Base-by-base conservation (phyloP, 2,329 filamentous ascomycete species). In the Aspergillus aculeatinus region DNA sequence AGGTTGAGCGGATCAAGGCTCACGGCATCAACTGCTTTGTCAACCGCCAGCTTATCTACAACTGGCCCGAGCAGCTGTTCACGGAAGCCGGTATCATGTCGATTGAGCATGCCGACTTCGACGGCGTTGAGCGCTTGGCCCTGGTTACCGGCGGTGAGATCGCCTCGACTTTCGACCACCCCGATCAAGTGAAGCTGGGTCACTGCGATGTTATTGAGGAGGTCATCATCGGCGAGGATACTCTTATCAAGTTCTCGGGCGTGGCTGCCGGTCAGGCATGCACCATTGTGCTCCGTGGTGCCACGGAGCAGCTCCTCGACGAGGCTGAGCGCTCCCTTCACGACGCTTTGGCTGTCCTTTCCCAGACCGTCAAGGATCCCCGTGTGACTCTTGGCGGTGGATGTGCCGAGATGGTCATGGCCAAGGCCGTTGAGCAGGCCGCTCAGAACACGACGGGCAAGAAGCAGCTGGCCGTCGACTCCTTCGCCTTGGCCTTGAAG, bases 21-120 rank as follows among this genome's bases (percentile, higher is more conserved):
- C 95, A 99, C 74, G 95, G 95, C 61, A 97, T 99, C 81, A 99
- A 99, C 85, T 98, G 95, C 84, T 99, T 99, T 79, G 96, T 99
- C 79, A 99, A 99, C 85, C 85, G 95, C 69, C 95, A 99, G 78
- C 87, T 99, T 65, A 99, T 99, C 81, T 99, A 99, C 85, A 99
- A 99, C 84, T 99, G 95, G 95, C 95, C 95, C 5, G 95, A 99
- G 80, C 95, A 99, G 80, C 89, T 99, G 51, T 99, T 99, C 74
- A 92, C 94, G 39, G 95, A 99, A 76, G 94, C 93, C 7, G 95
- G 95, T 63, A 98, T 99, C 79, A 91, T 96, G 83, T 96, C 92
- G 29, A 99, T 99, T 69, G 95, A 99, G 82, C 95, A 99, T 77
- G 95, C 95, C 67, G 95, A 99, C 80, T 99, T 99, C 73, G 95